Base-by-base conservation (phyloP, 305 asterid species). In the Rubia tinctorum region DNA sequence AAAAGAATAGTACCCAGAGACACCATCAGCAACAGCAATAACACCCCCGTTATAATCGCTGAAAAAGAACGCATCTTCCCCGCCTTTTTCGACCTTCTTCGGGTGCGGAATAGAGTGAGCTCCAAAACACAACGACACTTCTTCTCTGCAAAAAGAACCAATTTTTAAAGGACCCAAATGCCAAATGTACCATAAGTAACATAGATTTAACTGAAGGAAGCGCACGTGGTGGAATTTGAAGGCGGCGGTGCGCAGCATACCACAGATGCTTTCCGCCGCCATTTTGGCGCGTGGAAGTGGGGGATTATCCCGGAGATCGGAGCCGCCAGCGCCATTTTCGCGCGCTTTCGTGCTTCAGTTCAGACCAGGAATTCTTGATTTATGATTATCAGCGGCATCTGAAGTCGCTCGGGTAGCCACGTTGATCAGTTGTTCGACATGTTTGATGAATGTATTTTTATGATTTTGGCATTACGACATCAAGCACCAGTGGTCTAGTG, bases 21-120 rank as follows among this genome's bases (percentile, higher is more conserved):
- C 97, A 42, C 97, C 97, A 82, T 92, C 97, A 68, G 97, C 97
- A 66, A 92, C 96, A 5, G 90, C 96, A 80, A 92, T 83, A 79
- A 90, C 95, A 78, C 90, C 92, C 43, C 96, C 95, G 15, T 88
- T 76, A 47, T 82, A 73, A 67, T 79, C 78, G 81, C 97, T 92
- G 56, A 92, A 88, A 18, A 88, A 84, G 80, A 88, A 88, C 4
- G 97, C 96, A 78, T 92, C 97, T 83, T 92, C 97, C 45, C 97
- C 96, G 47, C 97, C 97, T 82, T 88, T 92, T 77, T 84, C 93
- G 60, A 88, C 90, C 95, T 91, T 91, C 83, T 85, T 86, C 25
- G 97, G 97, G 70, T 91, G 97, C 37, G 97, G 97, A 78, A 91
- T 87, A 53, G 83, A 78, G 85, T 87, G 87, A 79, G 90, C 81